Evolutionary conservation across 371 early-diverging fungal species (phyloP).

Genomic region (Mucor circinelloides): DNA sequence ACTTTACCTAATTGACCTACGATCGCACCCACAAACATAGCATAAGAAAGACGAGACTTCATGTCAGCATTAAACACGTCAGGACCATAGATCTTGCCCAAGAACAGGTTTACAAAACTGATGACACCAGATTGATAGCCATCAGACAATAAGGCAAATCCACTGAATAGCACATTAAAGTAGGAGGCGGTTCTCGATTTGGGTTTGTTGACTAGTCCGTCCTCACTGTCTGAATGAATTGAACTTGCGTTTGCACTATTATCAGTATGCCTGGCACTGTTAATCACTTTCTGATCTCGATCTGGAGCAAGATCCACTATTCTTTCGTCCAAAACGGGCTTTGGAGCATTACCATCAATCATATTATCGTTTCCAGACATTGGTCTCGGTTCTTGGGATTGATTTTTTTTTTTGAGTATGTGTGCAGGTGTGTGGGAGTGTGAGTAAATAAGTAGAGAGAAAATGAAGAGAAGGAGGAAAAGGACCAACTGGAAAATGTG

Average conservation of each 20-base stretch:
- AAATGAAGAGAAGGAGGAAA: neutral
- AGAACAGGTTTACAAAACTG: conserved; percentile 40
- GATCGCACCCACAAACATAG: conserved; percentile 51
- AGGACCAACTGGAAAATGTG: neutral
- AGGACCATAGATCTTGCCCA: conserved; percentile 41
- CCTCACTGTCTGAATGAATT: neutral
- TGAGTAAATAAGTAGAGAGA: too few relatives aligned
- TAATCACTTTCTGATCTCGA: neutral
- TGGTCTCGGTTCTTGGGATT: neutral
- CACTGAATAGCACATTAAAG: conserved; percentile 46
- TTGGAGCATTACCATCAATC: neutral
- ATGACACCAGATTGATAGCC: conserved; percentile 53
- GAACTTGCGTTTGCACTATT: neutral
- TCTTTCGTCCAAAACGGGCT: neutral
- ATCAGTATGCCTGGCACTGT: neutral
- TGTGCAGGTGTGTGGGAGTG: neutral
- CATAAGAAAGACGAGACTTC: conserved; percentile 45
- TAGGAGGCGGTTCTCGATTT: conserved; percentile 27
- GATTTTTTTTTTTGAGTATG: neutral
- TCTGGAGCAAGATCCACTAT: neutral
- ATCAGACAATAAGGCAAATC: conserved; percentile 46
- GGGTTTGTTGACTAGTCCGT: neutral
- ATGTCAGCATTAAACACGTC: conserved; percentile 33
- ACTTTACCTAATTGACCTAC: conserved; percentile 48
- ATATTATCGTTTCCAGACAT: neutral